Base-by-base conservation (phyloP, 1,284 basidiomycete genomes). In the Taiwanofungus camphoratus region DNA sequence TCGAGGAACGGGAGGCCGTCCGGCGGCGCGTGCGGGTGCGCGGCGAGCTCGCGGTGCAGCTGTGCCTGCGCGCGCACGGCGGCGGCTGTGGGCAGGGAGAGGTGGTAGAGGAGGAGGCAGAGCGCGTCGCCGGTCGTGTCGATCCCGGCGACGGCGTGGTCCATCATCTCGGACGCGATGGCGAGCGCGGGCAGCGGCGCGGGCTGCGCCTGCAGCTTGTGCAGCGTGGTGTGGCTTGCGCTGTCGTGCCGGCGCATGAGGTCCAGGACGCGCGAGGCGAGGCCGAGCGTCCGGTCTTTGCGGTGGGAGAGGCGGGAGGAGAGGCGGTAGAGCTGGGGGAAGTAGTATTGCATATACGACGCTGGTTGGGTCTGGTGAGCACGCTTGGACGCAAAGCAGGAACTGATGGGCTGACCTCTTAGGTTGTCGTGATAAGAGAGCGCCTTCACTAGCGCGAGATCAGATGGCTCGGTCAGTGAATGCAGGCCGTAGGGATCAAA, bases 1-100 rank as follows among this genome's bases (percentile, higher is more conserved):
- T 81, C 80, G 34, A 96, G 77, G 66, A 95, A 97, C 11, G 84
- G 77, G 89, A 96, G 95, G 57, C 89, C 70, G 51, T 96, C 92
- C 51, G 96, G 29, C 13, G 42, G 40, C 21, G 33, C 30, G 5
- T 41, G 30, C 5, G 48, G 21, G 35, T 47, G 42, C 41, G 39
- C 41, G 11, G 22, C 20, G 32, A 58, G 52, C 46, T 58, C 56
- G 4, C 29, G 40, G 46, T 41, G 56, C 13, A 58, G 51, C 24
- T 42, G 48, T 2, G 36, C 43, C 29, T 58, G 56, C n/a, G n/a
- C n/a, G n/a, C n/a, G n/a, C 32, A 52, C 33, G 3, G 42, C 26
- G 20, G 38, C 16, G 11, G 53, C 22, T 9, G 22, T 26, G 6
- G 48, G 53, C 27, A 51, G 52, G 29, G 56, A 56, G 39, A 56